These are phyloP conservation scores for Beta vulgaris DNA, from an alignment of 148 eudicot species.

Conservation along the genomic window DNA sequence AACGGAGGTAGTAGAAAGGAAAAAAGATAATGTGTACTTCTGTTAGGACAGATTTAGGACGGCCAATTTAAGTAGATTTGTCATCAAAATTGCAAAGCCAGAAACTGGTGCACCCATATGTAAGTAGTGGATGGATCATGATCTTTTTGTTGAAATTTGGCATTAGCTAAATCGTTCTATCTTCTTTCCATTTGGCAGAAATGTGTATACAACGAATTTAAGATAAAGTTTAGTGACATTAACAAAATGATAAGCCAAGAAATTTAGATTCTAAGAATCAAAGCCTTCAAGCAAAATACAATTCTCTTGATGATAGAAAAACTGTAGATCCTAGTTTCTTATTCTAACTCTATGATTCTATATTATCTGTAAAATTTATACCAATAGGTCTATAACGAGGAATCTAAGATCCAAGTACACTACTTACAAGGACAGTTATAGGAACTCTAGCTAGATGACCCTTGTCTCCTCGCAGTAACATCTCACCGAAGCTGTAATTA, in stretches of 20 bases:
- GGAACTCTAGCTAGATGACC: slow-evolving; percentile 62
- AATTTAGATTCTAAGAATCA: neutral
- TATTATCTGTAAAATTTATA: neutral
- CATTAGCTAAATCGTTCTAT: neutral
- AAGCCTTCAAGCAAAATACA: neutral
- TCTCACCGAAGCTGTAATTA: slow-evolving; percentile 52
- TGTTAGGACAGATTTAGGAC: no score
- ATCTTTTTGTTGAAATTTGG: neutral
- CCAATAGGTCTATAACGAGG: neutral
- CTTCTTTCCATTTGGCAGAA: neutral
- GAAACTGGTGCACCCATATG: neutral
- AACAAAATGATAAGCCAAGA: neutral
- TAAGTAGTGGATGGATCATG: neutral
- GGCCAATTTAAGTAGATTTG: no score
- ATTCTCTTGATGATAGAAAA: neutral
- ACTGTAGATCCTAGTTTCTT: slow-evolving; percentile 12
- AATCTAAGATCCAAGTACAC: slow-evolving; percentile 40
- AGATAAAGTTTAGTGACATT: neutral
- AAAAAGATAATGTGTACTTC: no score
- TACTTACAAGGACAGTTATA: slow-evolving; percentile 54
- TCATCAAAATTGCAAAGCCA: neutral
- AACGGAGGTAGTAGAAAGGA: no score
- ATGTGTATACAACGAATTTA: neutral
- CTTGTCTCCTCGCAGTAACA: slow-evolving; percentile 45
- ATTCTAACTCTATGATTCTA: slow-evolving; percentile 1